Evolutionary conservation across 768 basidiomycete genomes (phyloP), one percentile per base, ranked within the genome.

Genomic region (Thelephora aurantiotincta): DNA sequence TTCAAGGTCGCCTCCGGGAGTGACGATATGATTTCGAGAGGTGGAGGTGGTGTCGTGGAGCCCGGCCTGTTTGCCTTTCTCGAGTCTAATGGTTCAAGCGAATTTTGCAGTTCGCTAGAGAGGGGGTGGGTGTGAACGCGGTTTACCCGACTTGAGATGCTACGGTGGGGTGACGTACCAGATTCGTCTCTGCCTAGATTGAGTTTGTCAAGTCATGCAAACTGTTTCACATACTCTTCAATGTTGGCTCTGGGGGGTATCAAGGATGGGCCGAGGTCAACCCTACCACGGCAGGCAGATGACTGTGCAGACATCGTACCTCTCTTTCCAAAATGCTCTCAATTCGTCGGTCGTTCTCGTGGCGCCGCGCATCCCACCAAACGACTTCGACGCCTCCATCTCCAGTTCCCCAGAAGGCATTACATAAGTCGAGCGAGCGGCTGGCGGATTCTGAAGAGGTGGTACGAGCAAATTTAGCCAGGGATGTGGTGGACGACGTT

Each of bases 331-430:
- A 58, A 87, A 93, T 37, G 68, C 75, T 54, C 73, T 75, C 44
- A 97, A 60, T 52, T 98, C 96, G 44, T 98, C 94, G 67, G 85
- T 78, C 1, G 91, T 92, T 61, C 87, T 74, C 14, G 74, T 63
- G 12, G 85, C 87, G n/a, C 88, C 89, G 7, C 90, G 73, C 80
- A 94, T 85, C 51, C 90, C 75, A 30, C 90, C 82, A 60, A 89
- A 85, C 30, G 96, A 93, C 89, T 56, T 94, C 89, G 52, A 88
- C 90, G 13, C 92, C 92, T 35, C 74, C 82, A 68, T 96, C 91
- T 23, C 72, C 76, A 16, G 73, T 55, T 11, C 90, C 90, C 96
- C 96, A 98, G 68, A 98, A 98, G 2, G 90, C 78, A 65, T 98
- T 99, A 64, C 93, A 98, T 65, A 92, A 97, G 66, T 96, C 90